These are phyloP conservation scores for Tulasnella sp. DNA, from an alignment of 768 basidiomycete species.

Conservation along the genomic window DNA sequence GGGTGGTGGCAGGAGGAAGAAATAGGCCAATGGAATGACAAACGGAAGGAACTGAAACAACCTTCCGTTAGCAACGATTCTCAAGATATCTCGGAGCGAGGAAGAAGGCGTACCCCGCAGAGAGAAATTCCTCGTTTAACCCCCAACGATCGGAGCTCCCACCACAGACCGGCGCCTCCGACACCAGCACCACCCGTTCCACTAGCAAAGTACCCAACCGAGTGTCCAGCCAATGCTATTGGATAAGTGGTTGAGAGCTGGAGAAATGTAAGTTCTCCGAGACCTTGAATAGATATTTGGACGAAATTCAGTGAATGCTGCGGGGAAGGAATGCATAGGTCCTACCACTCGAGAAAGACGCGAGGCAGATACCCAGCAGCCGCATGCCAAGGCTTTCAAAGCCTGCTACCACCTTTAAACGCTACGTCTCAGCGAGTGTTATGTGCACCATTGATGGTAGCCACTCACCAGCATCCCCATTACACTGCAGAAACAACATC, in stretches of 20 bases:
- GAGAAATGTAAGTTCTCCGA: slow-evolving; percentile 91
- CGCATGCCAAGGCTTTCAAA: slow-evolving; percentile 60
- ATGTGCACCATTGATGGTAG: neutral
- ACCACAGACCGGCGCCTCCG: slow-evolving; percentile 89
- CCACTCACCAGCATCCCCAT: slow-evolving; percentile 71
- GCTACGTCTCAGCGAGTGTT: neutral
- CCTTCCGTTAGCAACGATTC: neutral
- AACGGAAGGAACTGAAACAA: slow-evolving; percentile 58
- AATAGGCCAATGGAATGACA: slow-evolving; percentile 67
- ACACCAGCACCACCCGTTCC: slow-evolving; percentile 94
- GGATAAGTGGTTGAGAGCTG: slow-evolving; percentile 84
- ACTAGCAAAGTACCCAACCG: slow-evolving; percentile 88
- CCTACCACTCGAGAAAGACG: slow-evolving; percentile 79
- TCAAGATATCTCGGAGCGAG: neutral
- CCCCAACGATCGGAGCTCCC: slow-evolving; percentile 79
- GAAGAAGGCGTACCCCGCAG: slow-evolving; percentile 52
- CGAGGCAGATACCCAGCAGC: slow-evolving; percentile 70
- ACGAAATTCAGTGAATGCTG: neutral
- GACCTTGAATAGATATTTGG: slow-evolving; percentile 44
- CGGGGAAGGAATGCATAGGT: neutral
- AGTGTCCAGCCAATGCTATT: slow-evolving; percentile 59
- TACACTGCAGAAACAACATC: slow-evolving; percentile 69
- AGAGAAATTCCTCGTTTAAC: slow-evolving; percentile 76
- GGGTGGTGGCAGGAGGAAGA: slow-evolving; percentile 63
- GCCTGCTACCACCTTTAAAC: slow-evolving; percentile 60